phyloP scores from a whole-genome alignment of 2,329 filamentous ascomycete genomes.

The Xylariaceae sp. region DNA sequence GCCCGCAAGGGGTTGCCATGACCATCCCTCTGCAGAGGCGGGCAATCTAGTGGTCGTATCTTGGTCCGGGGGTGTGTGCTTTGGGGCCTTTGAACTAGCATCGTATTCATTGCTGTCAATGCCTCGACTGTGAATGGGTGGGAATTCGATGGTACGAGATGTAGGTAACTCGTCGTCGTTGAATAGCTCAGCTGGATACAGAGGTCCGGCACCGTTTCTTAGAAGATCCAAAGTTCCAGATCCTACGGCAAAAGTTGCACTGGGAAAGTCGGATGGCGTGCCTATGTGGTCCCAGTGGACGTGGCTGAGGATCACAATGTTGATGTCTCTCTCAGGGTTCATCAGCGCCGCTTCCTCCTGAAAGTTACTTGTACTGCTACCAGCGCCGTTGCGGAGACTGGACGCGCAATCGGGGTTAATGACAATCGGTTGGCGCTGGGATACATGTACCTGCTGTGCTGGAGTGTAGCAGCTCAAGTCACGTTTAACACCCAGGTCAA shows the following conservation, averaged over 20 bases:
- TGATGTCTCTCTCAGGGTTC: constrained; percentile 26
- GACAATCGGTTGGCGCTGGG: constrained; percentile 47
- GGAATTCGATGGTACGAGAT: constrained; percentile 46
- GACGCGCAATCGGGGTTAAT: constrained; percentile 47
- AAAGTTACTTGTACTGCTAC: not conserved
- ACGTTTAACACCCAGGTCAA: constrained; percentile 56
- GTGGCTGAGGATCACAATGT: constrained; percentile 50
- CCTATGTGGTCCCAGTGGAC: constrained; percentile 62
- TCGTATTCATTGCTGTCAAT: constrained; percentile 11
- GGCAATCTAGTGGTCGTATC: constrained; percentile 22
- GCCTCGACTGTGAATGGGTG: constrained; percentile 30
- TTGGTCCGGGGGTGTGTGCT: constrained; percentile 21
- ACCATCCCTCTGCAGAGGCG: constrained; percentile 27
- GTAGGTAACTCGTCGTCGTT: constrained; percentile 34
- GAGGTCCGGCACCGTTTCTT: constrained; percentile 32
- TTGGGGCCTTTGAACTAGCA: constrained; percentile 9
- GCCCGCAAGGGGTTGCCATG: constrained; percentile 46
- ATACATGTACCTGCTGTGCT: constrained; percentile 48
- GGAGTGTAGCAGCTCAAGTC: constrained; percentile 46
- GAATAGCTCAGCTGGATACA: constrained; percentile 36
- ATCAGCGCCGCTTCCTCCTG: not conserved
- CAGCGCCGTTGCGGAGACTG: constrained; percentile 36
- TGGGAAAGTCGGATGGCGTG: constrained; percentile 54
- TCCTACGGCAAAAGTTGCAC: constrained; percentile 54
- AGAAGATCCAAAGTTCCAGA: constrained; percentile 48